Conservation (phyloP, 2,329 filamentous ascomycete species). For the Ramularia endophylla region DNA sequence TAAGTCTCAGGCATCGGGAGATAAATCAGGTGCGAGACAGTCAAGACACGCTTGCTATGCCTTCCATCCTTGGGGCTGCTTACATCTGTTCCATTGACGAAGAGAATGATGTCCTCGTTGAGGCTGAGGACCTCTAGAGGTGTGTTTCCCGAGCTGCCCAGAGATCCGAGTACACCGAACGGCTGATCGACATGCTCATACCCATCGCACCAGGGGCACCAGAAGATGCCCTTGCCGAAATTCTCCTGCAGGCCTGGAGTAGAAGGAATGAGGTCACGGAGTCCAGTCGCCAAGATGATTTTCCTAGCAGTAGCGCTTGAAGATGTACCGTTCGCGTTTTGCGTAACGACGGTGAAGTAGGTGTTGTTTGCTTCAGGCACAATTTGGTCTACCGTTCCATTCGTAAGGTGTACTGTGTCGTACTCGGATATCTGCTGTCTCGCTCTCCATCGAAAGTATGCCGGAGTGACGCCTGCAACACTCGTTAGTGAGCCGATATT, state of each 20-base stretch:
- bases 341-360: slow-evolving; percentile 7
- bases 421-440: slow-evolving; percentile 19
- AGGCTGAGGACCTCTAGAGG: slow-evolving; percentile 9
- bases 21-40: too few relatives aligned
- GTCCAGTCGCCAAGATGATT: slow-evolving; percentile 19
- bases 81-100: slow-evolving; percentile 13
- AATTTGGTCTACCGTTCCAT: slow-evolving; percentile 9
- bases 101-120: slow-evolving; percentile 11
- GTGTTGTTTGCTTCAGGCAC: slow-evolving; percentile 7
- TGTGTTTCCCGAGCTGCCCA: slow-evolving; percentile 7
- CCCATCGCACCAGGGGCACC: slow-evolving; percentile 23
- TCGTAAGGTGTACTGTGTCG: slow-evolving; percentile 8
- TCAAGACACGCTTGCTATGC: too few relatives aligned
- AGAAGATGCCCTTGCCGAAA: slow-evolving; percentile 22
- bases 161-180: slow-evolving; percentile 9
- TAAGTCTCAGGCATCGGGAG: too few relatives aligned
- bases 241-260: slow-evolving; percentile 18
- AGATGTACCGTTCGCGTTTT: slow-evolving; percentile 6
- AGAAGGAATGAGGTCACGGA: slow-evolving; percentile 18
- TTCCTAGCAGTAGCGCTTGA: slow-evolving; percentile 13
- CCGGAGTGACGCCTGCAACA: slow-evolving; percentile 11
- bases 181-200: slow-evolving; percentile 13
- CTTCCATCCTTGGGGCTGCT: too few relatives aligned
- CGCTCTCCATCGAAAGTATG: slow-evolving; percentile 15
- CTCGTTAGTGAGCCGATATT: too few relatives aligned